A percentile compares a stretch with the other conserved stretches of the same genome.
Evolutionary conservation across 768 basidiomycete genomes (phyloP).

Genomic region (Pleurotus giganteus): DNA sequence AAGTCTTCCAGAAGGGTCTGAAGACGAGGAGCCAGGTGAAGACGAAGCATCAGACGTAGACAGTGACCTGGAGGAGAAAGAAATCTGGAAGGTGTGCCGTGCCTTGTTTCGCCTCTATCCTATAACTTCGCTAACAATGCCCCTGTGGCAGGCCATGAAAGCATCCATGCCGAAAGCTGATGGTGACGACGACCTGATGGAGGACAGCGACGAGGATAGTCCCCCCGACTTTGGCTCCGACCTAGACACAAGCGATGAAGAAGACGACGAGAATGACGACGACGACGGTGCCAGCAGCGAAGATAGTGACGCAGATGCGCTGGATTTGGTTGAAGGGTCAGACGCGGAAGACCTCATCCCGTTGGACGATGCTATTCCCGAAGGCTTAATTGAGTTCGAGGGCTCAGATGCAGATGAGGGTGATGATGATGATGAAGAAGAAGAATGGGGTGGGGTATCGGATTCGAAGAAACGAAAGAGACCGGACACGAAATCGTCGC

Average conservation of each 20-base stretch:
- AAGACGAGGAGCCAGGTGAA: constrained; percentile 40
- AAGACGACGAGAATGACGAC: constrained; percentile 28
- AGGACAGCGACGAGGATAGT: constrained; percentile 32
- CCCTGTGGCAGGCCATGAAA: constrained; percentile 73
- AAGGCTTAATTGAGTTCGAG: constrained; percentile 60
- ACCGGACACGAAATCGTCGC: constrained; percentile 34
- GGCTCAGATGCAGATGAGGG: constrained; percentile 45
- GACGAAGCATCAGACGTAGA: constrained; percentile 38
- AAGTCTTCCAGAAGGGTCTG: constrained; percentile 35
- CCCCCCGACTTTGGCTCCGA: constrained; percentile 18
- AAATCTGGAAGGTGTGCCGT: constrained; percentile 82
- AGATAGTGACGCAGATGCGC: constrained; percentile 39
- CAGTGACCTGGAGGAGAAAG: constrained; percentile 59
- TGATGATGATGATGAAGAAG: constrained; percentile 37
- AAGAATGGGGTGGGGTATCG: constrained; percentile 57
- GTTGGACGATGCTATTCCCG: constrained; percentile 52
- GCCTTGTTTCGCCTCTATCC: background rate
- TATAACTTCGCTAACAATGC: background rate
- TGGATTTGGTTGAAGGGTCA: constrained; percentile 62
- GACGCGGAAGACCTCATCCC: constrained; percentile 71
- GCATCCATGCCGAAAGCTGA: constrained; percentile 68
- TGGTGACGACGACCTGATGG: constrained; percentile 45
- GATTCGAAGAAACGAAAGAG: constrained; percentile 46
- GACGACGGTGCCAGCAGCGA: constrained; percentile 12
- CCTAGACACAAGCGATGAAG: constrained; percentile 29